Evolutionary conservation across 352 stramenopile species (phyloP).

Genomic region (Pythium aquatile): DNA sequence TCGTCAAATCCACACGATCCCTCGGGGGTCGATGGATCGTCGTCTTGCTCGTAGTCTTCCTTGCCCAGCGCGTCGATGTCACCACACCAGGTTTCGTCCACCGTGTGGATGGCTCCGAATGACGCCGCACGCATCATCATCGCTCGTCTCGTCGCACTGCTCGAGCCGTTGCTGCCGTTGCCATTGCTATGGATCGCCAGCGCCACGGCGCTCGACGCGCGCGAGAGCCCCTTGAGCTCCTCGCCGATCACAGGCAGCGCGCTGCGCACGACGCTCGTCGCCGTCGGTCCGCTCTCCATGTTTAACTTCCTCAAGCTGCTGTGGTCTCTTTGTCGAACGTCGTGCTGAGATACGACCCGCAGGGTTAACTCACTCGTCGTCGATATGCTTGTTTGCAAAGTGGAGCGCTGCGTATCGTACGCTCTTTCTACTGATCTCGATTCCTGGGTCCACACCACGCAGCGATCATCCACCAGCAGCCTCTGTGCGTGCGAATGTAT

Average conservation of each 20-base stretch:
- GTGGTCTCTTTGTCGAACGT: not conserved
- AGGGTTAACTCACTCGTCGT: conserved; percentile 2
- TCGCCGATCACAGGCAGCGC: conserved; percentile 53
- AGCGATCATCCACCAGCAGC: not conserved
- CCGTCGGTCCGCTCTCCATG: conserved; percentile 1
- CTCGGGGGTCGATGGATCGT: conserved; percentile 1
- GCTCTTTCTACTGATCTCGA: not conserved
- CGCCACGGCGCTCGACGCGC: conserved; percentile 13
- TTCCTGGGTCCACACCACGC: not conserved
- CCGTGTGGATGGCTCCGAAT: conserved; percentile 7
- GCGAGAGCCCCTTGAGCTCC: conserved; percentile 32
- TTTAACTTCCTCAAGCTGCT: not conserved
- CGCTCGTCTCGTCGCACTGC: not conserved
- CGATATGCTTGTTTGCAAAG: not conserved
- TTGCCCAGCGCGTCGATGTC: not conserved
- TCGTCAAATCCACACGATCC: conserved; percentile 2
- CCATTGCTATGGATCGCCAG: not conserved
- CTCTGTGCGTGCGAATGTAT: too few relatives aligned
- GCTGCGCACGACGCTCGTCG: conserved; percentile 20
- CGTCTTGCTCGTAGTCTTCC: not conserved
- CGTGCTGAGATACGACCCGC: not conserved
- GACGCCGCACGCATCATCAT: conserved; percentile 17
- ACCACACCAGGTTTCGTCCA: conserved; percentile 9
- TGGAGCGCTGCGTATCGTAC: not conserved
- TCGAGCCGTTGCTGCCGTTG: not conserved